Evolutionary conservation across 768 basidiomycete genomes (phyloP).

Genomic region (Symmetrospora coprosmae): DNA sequence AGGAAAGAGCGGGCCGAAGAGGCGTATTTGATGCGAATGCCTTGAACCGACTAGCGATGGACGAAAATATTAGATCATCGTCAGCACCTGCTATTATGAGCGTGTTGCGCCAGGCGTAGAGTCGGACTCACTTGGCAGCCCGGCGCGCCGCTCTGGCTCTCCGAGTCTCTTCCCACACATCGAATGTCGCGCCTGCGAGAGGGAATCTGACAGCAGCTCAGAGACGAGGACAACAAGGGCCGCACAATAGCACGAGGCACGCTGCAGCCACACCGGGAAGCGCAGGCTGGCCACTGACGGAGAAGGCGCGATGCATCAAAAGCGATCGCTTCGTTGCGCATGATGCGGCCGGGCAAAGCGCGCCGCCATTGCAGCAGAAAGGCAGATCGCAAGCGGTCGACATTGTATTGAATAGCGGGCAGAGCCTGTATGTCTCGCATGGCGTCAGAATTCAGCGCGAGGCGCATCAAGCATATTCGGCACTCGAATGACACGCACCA

Average conservation of each 20-base stretch:
- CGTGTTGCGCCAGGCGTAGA: too few species aligned
- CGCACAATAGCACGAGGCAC: too few species aligned
- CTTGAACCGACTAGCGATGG: neutral
- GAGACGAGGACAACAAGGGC: too few species aligned
- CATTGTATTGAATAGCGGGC: conserved; percentile 15
- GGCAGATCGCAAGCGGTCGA: neutral
- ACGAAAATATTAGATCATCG: neutral
- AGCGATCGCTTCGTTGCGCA: conserved; percentile 1
- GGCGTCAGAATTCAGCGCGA: neutral
- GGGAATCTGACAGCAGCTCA: too few species aligned
- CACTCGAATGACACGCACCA: neutral
- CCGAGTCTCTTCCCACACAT: neutral
- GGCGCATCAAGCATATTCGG: neutral
- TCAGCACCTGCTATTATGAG: too few species aligned
- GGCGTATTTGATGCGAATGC: neutral
- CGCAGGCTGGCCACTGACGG: conserved; percentile 8
- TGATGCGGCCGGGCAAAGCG: neutral
- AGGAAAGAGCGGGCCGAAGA: neutral
- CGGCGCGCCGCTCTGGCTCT: neutral
- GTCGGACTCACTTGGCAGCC: conserved; percentile 13
- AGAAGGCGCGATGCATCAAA: neutral
- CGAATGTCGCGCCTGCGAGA: neutral
- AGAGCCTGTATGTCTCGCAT: neutral
- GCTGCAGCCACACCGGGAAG: too few species aligned
- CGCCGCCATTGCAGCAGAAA: conserved; percentile 4